Evolutionary conservation across 2,329 filamentous ascomycete genomes (phyloP).

Genomic region (Coniochaeta ligniaria): DNA sequence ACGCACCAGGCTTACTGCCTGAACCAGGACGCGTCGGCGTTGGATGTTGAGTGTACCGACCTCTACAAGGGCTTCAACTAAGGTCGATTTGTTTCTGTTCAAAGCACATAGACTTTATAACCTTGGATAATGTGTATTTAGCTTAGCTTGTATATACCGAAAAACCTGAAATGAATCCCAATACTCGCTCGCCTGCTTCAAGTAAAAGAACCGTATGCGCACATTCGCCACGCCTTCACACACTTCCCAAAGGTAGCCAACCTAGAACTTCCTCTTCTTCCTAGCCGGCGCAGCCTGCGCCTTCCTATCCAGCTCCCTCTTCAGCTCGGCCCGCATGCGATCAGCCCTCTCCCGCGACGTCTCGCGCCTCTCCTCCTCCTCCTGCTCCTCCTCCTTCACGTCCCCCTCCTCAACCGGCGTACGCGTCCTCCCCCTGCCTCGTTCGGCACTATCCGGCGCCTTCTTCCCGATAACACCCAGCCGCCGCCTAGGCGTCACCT

Average conservation of each 20-base stretch:
- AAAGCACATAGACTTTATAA: not conserved
- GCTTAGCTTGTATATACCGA: not conserved
- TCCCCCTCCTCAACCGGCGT: constrained; percentile 1
- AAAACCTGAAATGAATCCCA: not conserved
- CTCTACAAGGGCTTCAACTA: constrained; percentile 9
- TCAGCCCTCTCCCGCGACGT: constrained; percentile 39
- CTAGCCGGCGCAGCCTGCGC: constrained; percentile 37
- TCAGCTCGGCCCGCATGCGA: constrained; percentile 42
- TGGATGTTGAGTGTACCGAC: constrained; percentile 15
- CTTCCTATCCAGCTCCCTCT: constrained; percentile 41
- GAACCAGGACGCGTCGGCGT: constrained; percentile 12
- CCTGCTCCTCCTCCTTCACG: constrained; percentile 15
- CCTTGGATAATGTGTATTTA: not conserved
- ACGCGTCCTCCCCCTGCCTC: not conserved
- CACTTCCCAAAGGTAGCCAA: not conserved
- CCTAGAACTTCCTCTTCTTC: constrained; percentile 50
- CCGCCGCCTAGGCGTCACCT: constrained; percentile 6
- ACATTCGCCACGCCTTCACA: not conserved
- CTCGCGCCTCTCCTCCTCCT: constrained; percentile 24
- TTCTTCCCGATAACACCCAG: constrained; percentile 18
- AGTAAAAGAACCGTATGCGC: not conserved
- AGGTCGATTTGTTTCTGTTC: not conserved
- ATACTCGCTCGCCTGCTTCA: not conserved
- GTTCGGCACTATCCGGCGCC: constrained; percentile 2
- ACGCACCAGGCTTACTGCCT: constrained; percentile 16